These are phyloP conservation scores for Epichloe glyceriae DNA, from an alignment of 2,329 filamentous ascomycete genomes.

Conservation along the genomic window DNA sequence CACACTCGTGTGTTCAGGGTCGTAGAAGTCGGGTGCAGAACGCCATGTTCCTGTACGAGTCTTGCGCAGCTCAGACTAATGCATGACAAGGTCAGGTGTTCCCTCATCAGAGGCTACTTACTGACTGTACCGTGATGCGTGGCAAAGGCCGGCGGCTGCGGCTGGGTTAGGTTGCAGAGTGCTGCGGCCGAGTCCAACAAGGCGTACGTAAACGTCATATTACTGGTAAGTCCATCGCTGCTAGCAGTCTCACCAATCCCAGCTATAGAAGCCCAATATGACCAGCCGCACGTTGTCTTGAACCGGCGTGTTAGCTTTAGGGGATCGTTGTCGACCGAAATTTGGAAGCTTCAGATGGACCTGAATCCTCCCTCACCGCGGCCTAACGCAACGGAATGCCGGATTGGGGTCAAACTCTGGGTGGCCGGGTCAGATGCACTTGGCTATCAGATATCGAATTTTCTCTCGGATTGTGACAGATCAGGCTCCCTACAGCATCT, in stretches of 20 bases:
- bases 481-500: background rate
- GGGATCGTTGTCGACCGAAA: background rate
- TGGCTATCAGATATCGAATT: background rate
- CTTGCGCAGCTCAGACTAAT: background rate
- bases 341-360: background rate
- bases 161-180: background rate
- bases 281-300: background rate
- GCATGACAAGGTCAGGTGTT: background rate
- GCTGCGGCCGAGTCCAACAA: background rate
- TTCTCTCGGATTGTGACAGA: background rate
- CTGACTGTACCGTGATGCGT: no score
- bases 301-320: background rate
- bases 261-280: background rate
- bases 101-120: background rate
- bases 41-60: background rate
- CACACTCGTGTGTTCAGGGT: background rate
- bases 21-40: background rate
- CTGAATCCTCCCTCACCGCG: background rate
- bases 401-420: background rate
- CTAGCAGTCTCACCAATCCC: background rate
- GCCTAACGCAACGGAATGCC: background rate
- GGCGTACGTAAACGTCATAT: background rate
- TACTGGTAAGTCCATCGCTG: background rate
- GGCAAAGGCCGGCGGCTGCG: background rate
- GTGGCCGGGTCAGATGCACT: background rate